Evolutionary conservation across 2,329 filamentous ascomycete species (phyloP).

Genomic region (Stagonosporopsis tanaceti): DNA sequence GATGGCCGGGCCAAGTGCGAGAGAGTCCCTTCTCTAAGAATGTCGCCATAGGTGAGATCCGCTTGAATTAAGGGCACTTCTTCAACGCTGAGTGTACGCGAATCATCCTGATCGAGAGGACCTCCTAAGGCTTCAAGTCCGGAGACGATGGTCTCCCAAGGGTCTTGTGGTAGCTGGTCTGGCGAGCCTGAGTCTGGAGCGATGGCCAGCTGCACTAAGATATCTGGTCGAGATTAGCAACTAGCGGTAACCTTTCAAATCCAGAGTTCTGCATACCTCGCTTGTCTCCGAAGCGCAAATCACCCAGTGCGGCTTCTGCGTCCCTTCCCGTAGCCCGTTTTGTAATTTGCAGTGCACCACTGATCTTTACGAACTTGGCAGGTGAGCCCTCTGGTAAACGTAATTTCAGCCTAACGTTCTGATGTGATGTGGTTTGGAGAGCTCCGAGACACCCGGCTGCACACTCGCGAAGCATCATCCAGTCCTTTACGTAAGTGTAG

Average conservation of each 20-base stretch:
- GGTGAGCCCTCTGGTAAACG: slow-evolving; percentile 94
- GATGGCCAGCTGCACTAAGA: slow-evolving; percentile 93
- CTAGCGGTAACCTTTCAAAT: not conserved
- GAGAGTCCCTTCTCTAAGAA: slow-evolving; percentile 85
- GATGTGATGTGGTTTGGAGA: slow-evolving; percentile 93
- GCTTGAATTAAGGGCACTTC: slow-evolving; percentile 95
- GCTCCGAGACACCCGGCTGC: slow-evolving; percentile 91
- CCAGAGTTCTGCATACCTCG: slow-evolving; percentile 54
- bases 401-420: slow-evolving; percentile 95
- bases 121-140: slow-evolving; percentile 92
- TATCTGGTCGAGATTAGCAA: slow-evolving; percentile 63
- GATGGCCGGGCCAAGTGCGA: slow-evolving; percentile 89
- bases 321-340: slow-evolving; percentile 95
- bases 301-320: slow-evolving; percentile 89
- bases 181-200: slow-evolving; percentile 82
- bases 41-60: slow-evolving; percentile 91
- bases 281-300: slow-evolving; percentile 95
- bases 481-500: slow-evolving; percentile 98
- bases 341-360: slow-evolving; percentile 92
- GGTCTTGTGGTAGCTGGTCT: slow-evolving; percentile 88
- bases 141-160: slow-evolving; percentile 97
- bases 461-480: slow-evolving; percentile 99
- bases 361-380: slow-evolving; percentile 98
- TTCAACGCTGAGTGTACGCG: slow-evolving; percentile 84
- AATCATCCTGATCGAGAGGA: slow-evolving; percentile 83